Evolutionary conservation across 2,329 filamentous ascomycete genomes (phyloP), one percentile per base, ranked within the genome.

Genomic region (Aspergillus pseudoterreus): DNA sequence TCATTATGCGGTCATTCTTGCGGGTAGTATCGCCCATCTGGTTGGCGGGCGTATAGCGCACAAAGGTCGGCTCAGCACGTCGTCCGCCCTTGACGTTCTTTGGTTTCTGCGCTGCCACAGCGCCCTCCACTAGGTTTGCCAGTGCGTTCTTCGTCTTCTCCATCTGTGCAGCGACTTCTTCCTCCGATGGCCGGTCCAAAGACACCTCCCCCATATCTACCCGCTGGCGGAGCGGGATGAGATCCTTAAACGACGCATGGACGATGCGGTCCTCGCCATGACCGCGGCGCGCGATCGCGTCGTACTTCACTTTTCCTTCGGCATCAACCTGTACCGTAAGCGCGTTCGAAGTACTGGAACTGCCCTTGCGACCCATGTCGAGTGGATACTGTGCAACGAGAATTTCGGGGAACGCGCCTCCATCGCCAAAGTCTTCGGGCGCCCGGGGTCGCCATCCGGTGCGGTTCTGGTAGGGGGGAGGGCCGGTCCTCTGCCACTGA

Each of bases 1-100:
- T 97, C 83, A 99, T 95, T 59, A 99, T 96, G 12, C 94, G 86
- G 64, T 97, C 92, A 63, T 91, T 90, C 75, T 96, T 95, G 71
- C 86, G 87, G 36, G 82, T 84, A 21, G 78, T 83, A 69, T 91
- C 90, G 11, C 94, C 94, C 90, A 99, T 96, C 75, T 99, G 94
- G 63, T 94, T 92, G 39, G 92, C 90, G 4, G 94, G 94, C 14
- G 92, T 97, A 68, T 99, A 99, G 58, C 90, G 84, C 53, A 99
- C 94, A 70, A 91, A 99, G 0, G 92, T 97, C 5, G 94, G 85
- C 53, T 96, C 92, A 51, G 87, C 86, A 58, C 88, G 81, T 45
- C 82, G 81, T n/a, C 85, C 86, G 6, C 87, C 83, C 63, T 91
- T 92, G 62, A 97, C 85, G 61, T 91, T 96, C 78, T 99, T 99